Conservation (phyloP, 2,329 filamentous ascomycete genomes). For the Aspergillus pseudotamarii region DNA sequence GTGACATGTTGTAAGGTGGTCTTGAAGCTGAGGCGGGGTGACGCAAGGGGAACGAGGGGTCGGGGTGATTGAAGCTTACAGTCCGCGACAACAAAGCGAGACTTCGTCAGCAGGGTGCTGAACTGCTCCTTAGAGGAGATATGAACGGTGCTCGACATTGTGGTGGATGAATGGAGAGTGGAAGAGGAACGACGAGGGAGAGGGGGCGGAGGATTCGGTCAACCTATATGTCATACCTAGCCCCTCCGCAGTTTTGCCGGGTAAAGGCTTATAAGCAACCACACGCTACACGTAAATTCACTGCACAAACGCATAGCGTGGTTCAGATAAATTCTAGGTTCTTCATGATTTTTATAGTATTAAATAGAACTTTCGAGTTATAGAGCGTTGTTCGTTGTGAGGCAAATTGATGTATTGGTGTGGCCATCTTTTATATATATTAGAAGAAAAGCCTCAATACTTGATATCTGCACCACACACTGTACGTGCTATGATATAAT, state of each 20-base stretch:
- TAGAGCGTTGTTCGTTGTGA: background rate
- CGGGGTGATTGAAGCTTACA: slow-evolving; percentile 62
- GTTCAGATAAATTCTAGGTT: background rate
- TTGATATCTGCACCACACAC: background rate
- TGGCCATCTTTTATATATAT: background rate
- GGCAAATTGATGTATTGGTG: background rate
- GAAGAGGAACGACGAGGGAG: slow-evolving; percentile 10
- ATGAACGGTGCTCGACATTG: slow-evolving; percentile 47
- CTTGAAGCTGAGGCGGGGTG: slow-evolving; percentile 10
- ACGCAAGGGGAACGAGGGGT: slow-evolving; percentile 13
- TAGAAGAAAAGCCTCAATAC: background rate
- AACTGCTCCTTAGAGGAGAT: slow-evolving; percentile 72
- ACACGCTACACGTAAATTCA: background rate
- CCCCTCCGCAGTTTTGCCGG: slow-evolving; percentile 15
- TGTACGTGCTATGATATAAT: background rate
- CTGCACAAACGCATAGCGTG: background rate
- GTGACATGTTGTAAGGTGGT: background rate
- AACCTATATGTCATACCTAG: slow-evolving; percentile 19
- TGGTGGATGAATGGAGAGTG: slow-evolving; percentile 24
- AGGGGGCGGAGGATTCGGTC: slow-evolving; percentile 17
- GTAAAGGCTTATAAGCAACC: background rate
- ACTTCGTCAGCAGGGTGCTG: slow-evolving; percentile 67
- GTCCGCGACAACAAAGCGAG: slow-evolving; percentile 81
- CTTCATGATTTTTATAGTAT: background rate
- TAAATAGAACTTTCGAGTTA: background rate